Base-by-base conservation (phyloP, 2,329 filamentous ascomycete species). In the Claviceps monticola region DNA sequence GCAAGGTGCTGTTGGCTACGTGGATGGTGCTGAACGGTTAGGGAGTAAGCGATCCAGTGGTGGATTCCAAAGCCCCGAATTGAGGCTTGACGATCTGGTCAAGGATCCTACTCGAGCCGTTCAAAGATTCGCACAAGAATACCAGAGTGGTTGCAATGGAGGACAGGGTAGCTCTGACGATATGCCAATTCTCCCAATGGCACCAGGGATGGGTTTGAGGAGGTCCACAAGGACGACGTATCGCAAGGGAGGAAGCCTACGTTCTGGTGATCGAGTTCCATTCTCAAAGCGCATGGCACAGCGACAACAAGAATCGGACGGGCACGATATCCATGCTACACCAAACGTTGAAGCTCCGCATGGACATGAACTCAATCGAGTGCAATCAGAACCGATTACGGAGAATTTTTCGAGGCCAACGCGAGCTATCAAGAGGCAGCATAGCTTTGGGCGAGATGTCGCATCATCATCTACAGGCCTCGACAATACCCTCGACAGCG, bases 201-300 rank as follows among this genome's bases (percentile, higher is more conserved):
- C 84, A 19, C 82, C 82, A 1, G 88, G 88, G 3, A 82, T 84
- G 66, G 87, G 88, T 36, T 71, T 98, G 48, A 84, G 93, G 59
- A 80, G 93, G 55, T 96, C 93, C 13, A 98, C 89, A 19, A 80
- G 88, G 51, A 98, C 93, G 5, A 91, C 87, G 26, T 97, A 97
- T 66, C 76, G 90, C 60, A 88, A 82, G 60, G 76, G 87, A 53
- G 90, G 90, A 37, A 96, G 90, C 69, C 67, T 95, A 56, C 83
- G 86, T 49, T 87, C 83, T 57, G 85, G 86, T 23, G 86, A 93
- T 54, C 79, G 86, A 51, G 73, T 81, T 3, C 81, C 85, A 0
- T 84, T 88, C 58, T 85, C 87, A 1, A 88, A 87, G 66, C 79
- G 91, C 41, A 74, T 81, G 45, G 74, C 74, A 4, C 76, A 79